Evolutionary conservation across 495 filamentous ascomycete genomes (phyloP), one percentile per base, ranked within the genome.

Genomic region (Penicillium daleae): DNA sequence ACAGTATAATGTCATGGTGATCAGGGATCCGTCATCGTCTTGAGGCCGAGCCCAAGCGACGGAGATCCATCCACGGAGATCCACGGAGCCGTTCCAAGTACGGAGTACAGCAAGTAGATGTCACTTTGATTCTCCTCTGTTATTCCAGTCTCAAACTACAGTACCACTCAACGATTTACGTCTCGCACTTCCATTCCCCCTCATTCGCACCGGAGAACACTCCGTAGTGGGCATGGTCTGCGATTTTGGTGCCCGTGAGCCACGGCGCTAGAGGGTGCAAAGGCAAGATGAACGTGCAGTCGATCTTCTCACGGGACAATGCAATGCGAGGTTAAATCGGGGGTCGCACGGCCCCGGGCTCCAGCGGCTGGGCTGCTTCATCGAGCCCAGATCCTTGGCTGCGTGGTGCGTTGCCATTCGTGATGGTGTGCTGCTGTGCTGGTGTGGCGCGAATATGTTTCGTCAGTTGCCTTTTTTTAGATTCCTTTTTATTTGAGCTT

Each of bases 251-350:
- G 35, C 51, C 52, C 24, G 27, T 21, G 37, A 49, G 40, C 39
- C 24, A 42, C 39, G 29, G 51, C 55, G 46, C 54, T 57, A 57
- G 52, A 24, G 53, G 52, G 60, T 50, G 60, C 32, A 24, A 19
- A 60, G 53, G 62, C 51, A 60, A 66, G 63, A 71, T 72, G 70
- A 66, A 72, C 70, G 70, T 72, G 70, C 70, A 72, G 70, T 68
- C 70, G 70, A 72, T 72, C 70, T 69, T 61, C 65, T 70, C 61
- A 66, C 70, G 66, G 68, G 65, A 72, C 64, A 72, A 72, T 72
- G 70, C 70, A 72, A 72, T 72, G 70, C 70, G 68, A 72, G 70
- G 68, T 72, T 72, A 72, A 71, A 68, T 72, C 60, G 39, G 70
- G n/a, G 48, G 70, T 72, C 54, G 70, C 67, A 72, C 70, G 65